phyloP scores from a whole-genome alignment of 495 filamentous ascomycete species.

The Friedmanniomyces endolithicus region DNA sequence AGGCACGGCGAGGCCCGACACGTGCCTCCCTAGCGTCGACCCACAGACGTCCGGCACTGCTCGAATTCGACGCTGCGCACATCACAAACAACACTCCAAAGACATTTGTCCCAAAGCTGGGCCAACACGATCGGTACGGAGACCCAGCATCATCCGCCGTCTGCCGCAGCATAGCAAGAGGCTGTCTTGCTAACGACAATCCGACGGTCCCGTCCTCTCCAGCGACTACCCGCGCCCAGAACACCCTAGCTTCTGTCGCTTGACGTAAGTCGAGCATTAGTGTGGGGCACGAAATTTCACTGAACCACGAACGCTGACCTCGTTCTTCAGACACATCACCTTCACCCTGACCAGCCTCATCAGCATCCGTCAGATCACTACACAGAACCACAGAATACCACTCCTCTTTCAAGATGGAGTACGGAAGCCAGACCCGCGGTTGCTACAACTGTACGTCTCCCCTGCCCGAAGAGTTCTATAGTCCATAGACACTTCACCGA shows the following conservation, averaged over 20 bases:
- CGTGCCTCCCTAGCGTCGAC: background rate
- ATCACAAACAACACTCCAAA: background rate
- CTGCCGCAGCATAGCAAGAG: too few relatives aligned
- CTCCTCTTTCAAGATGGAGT: conserved; percentile 33
- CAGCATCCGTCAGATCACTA: conserved; percentile 1
- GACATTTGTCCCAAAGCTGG: background rate
- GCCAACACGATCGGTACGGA: background rate
- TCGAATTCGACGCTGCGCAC: background rate
- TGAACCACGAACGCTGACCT: conserved; percentile 1
- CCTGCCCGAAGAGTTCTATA: conserved; percentile 6
- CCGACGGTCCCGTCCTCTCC: too few relatives aligned
- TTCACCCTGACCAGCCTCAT: background rate
- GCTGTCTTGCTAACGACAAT: too few relatives aligned
- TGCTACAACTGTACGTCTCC: conserved; percentile 73
- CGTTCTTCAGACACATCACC: background rate
- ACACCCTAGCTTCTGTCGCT: conserved; percentile 7
- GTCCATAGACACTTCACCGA: conserved; percentile 2
- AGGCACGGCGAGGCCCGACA: background rate
- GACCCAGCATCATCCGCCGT: background rate
- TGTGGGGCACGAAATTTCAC: conserved; percentile 9
- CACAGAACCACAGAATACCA: background rate
- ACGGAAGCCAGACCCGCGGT: conserved; percentile 34
- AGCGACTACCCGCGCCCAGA: background rate
- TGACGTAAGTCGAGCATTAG: conserved; percentile 1
- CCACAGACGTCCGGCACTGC: background rate